These are phyloP conservation scores for Trichoderma asperellum DNA, from an alignment of 2,329 filamentous ascomycete species.

Conservation along the genomic window DNA sequence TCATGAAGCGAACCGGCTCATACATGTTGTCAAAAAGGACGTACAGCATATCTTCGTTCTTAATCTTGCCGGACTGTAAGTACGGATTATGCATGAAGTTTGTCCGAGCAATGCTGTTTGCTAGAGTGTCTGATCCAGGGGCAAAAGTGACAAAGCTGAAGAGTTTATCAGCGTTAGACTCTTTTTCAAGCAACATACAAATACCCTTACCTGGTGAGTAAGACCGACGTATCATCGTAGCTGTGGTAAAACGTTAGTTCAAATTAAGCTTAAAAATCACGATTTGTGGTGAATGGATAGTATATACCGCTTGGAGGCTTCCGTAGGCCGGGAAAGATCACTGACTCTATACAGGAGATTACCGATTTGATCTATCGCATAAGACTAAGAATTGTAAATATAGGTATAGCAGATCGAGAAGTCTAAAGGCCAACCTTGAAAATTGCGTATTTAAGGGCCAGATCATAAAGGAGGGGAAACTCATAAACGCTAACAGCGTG, in stretches of 20 bases:
- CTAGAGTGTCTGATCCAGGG: constrained; percentile 38
- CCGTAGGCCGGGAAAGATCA: constrained; percentile 40
- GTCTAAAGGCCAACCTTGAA: constrained; percentile 41
- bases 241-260: constrained; percentile 32
- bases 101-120: constrained; percentile 46
- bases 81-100: constrained; percentile 47
- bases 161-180: background rate
- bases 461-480: constrained; percentile 46
- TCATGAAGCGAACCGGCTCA: constrained; percentile 67
- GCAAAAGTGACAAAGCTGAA: constrained; percentile 40
- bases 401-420: background rate
- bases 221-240: constrained; percentile 47
- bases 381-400: constrained; percentile 40
- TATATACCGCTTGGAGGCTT: constrained; percentile 43
- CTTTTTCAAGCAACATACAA: background rate
- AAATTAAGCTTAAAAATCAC: background rate
- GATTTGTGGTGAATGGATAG: background rate
- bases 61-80: constrained; percentile 43
- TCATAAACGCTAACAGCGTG: constrained; percentile 41
- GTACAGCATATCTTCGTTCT: constrained; percentile 46
- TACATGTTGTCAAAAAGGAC: constrained; percentile 62
- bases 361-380: constrained; percentile 45
- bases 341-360: constrained; percentile 44
- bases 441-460: constrained; percentile 46
- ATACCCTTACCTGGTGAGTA: constrained; percentile 43